Evolutionary conservation across 345 rosid genomes (phyloP), one percentile per base, ranked within the genome.

Genomic region (Syzygium grande): DNA sequence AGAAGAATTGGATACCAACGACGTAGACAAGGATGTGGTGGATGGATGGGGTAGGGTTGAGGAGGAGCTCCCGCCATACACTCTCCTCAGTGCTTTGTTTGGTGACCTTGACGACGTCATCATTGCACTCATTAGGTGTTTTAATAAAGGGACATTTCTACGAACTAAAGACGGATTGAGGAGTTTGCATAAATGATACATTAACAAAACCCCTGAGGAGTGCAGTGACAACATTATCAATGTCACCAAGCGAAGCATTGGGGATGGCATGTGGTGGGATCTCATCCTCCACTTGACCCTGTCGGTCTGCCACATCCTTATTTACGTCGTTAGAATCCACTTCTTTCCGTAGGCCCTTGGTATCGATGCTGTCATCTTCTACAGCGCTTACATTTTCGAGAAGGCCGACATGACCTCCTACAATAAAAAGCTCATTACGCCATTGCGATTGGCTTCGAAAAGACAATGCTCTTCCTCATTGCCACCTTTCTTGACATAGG

Each of bases 301-400:
- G 4, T 84, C 93, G 5, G 96, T 96, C 7, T 95, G 95, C 51
- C 97, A 95, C 79, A 90, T 95, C n/a, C 65, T 95, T 80, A 87
- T 96, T 86, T 94, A 95, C 41, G 94, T 89, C 11, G 25, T 94
- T 14, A 95, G 99, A 3, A 94, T 97, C 59, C 95, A 95, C 73
- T 96, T 88, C 85, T 88, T 96, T 93, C 97, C 46, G 46, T 43
- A 95, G 90, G 91, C 95, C 0, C 92, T 98, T 1, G 98, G 97
- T 2, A 92, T 97, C 49, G 97, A 94, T 90, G 92, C 97, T 7
- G 96, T 97, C 84, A 97, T 96, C 38, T 85, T 95, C 38, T 97
- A 96, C 94, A 93, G 95, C 16, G 96, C 97, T 0, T 84, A 95
- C 30, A 96, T 97, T 80, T 97, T 97, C 88, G 90, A 88, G 58